Conservation (phyloP, 2,329 filamentous ascomycete genomes). For the Thielaviopsis populi region DNA sequence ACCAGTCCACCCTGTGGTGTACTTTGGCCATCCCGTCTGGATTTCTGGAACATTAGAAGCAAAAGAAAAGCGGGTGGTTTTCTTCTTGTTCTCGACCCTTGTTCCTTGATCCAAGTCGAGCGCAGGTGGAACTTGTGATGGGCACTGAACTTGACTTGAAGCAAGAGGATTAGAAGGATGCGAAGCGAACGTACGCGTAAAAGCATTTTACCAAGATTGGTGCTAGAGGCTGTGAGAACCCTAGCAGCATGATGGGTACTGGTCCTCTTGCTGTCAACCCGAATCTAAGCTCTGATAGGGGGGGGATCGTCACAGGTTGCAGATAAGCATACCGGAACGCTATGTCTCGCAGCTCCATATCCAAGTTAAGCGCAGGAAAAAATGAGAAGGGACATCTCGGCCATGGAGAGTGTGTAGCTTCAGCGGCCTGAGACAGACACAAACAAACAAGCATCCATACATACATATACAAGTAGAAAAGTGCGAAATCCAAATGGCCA, state of each 20-base stretch:
- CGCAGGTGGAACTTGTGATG: not conserved
- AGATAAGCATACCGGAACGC: slow-evolving; percentile 7
- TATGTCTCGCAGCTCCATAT: not conserved
- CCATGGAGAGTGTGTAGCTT: too few species aligned
- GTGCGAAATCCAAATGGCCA: too few species aligned
- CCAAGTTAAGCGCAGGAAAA: not conserved
- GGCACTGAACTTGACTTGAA: not conserved
- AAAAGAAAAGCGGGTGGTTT: not conserved
- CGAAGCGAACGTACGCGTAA: not conserved
- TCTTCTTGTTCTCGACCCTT: not conserved
- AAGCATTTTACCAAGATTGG: not conserved
- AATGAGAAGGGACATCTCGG: not conserved
- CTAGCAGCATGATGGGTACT: not conserved
- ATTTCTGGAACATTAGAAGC: not conserved
- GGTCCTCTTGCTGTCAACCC: not conserved
- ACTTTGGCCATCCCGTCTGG: not conserved
- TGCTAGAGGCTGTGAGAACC: not conserved
- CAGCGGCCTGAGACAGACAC: too few species aligned
- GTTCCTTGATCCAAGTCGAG: not conserved
- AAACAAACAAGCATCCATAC: too few species aligned
- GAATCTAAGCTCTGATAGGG: slow-evolving; percentile 1
- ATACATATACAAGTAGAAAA: too few species aligned
- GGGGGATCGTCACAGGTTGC: not conserved
- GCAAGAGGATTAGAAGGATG: not conserved
- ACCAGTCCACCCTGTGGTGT: too few species aligned